Base-by-base conservation (phyloP, 257 asterid species). In the Lithospermum erythrorhizon region DNA sequence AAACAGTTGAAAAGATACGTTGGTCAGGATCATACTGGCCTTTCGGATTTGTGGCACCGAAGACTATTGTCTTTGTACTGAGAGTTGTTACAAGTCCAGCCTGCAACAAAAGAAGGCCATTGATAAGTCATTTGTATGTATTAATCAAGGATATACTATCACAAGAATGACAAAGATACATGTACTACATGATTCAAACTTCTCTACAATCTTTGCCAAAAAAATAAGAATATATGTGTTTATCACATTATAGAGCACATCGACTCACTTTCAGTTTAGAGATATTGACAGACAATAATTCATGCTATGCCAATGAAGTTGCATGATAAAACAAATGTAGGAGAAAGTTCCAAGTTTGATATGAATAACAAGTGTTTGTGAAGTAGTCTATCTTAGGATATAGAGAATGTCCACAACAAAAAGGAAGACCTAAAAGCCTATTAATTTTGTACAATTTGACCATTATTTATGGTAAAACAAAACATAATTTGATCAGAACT, bases 11-110 rank as follows among this genome's bases (percentile, higher is more conserved):
- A 72, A 84, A 84, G 95, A 84, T 91, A 86, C 95, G 32, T 69
- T 86, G 94, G 53, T 88, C 94, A 75, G 97, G 94, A 66, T 91
- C 98, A 70, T 88, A 91, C 37, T 88, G 95, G 61, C 98, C 98
- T 83, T 91, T 91, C 24, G 98, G 98, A 70, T 91, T 91, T 70
- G 98, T 91, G 53, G 97, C 98, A 59, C 98, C 98, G 67, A 91
- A 88, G 63, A 91, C 97, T 66, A 84, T 70, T 59, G 98, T 83
- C 76, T 89, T 86, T 62, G 98, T 88, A 84, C 87, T 86, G 66
- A 91, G 94, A 65, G 97, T 86, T 67, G 98, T 91, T 57, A 91
- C 97, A 70, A 91, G 98, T 74, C 98, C 98, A 62, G 98, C 98
- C 98, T 91, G 87, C 68, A 63, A 55, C 70, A 56, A 54, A 32